Evolutionary conservation across 2,329 filamentous ascomycete species (phyloP), one percentile per base, ranked within the genome.

Genomic region (Aspergillus clavatus): DNA sequence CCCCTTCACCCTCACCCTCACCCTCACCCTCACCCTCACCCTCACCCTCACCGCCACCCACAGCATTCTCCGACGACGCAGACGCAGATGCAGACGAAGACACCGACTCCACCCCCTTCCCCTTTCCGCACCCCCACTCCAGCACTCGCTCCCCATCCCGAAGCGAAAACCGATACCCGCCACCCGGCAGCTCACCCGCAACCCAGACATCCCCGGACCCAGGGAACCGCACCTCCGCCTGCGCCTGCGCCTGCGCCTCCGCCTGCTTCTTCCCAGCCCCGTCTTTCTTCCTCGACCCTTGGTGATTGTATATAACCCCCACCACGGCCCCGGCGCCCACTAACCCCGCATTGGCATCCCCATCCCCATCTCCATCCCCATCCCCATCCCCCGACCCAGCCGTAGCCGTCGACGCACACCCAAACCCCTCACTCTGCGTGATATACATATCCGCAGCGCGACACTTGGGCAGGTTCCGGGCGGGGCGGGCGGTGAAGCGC

Each of bases 381-480:
- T 23, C 22, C 12, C 7, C 3, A 29, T 42, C 29, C 2, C 18
- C 24, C 8, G 18, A 28, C 18, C 24, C 11, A 24, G 22, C 2
- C 7, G 11, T 36, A 0, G 42, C 6, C 5, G 24, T 2, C 7
- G 35, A 19, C 2, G 55, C 33, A 38, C 52, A 45, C 14, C 45
- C 31, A 33, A 44, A 65, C 1, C 50, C 46, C 26, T 64, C 63
- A 39, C 55, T 60, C 40, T 57, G 57, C 0, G 57, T 54, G 5
- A 61, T 47, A 24, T 64, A 66, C 22, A 64, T 45, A 50, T 65
- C 63, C 2, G 51, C 50, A 12, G 51, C 24, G 16, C 53, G 47
- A 1, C 64, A 42, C 22, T 64, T 63, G 7, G 56, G 54, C 1
- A 46, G 49, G 7, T 43, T 40, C 7, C 53, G 50, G 4, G 57